phyloP scores from a whole-genome alignment of 352 stramenopile genomes.

The Phytophthora vignae region DNA sequence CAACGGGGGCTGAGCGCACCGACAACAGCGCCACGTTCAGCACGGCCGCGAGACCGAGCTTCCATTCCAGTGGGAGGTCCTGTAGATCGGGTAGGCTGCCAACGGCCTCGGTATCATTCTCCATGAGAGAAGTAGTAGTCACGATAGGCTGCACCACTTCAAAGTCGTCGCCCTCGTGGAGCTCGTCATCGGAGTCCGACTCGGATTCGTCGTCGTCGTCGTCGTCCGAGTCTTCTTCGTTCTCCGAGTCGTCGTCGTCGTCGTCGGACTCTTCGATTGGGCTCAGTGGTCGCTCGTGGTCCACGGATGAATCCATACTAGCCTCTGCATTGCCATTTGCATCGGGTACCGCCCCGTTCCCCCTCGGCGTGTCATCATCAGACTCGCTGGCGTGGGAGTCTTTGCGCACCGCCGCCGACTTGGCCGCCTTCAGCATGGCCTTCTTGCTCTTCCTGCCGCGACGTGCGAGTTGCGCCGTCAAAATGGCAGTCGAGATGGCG shows the following conservation, averaged over 20 bases:
- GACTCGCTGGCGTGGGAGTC: slow-evolving; percentile 30
- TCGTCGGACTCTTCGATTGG: slow-evolving; percentile 52
- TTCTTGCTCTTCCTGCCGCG: slow-evolving; percentile 43
- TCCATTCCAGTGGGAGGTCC: slow-evolving; percentile 44
- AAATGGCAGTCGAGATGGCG: slow-evolving; percentile 75
- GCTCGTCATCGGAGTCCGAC: slow-evolving; percentile 42
- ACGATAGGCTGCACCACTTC: slow-evolving; percentile 25
- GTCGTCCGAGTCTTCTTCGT: slow-evolving; percentile 50
- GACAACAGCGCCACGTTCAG: slow-evolving; percentile 45
- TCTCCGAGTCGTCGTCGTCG: slow-evolving; percentile 47
- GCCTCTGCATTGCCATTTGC: slow-evolving; percentile 14
- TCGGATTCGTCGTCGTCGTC: slow-evolving; percentile 46
- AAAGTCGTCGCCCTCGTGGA: slow-evolving; percentile 34
- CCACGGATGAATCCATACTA: slow-evolving; percentile 25
- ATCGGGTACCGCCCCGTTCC: neutral
- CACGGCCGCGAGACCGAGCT: slow-evolving; percentile 35
- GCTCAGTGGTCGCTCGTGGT: slow-evolving; percentile 21
- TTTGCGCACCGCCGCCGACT: slow-evolving; percentile 27
- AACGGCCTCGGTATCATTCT: slow-evolving; percentile 4
- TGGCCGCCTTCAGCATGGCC: slow-evolving; percentile 35
- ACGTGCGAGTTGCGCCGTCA: slow-evolving; percentile 63
- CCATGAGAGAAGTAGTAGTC: neutral
- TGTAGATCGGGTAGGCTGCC: slow-evolving; percentile 34
- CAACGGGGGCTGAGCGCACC: slow-evolving; percentile 31
- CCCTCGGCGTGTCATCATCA: slow-evolving; percentile 20